Conservation (phyloP, 352 stramenopile genomes). For the Globisporangium nagaii region DNA sequence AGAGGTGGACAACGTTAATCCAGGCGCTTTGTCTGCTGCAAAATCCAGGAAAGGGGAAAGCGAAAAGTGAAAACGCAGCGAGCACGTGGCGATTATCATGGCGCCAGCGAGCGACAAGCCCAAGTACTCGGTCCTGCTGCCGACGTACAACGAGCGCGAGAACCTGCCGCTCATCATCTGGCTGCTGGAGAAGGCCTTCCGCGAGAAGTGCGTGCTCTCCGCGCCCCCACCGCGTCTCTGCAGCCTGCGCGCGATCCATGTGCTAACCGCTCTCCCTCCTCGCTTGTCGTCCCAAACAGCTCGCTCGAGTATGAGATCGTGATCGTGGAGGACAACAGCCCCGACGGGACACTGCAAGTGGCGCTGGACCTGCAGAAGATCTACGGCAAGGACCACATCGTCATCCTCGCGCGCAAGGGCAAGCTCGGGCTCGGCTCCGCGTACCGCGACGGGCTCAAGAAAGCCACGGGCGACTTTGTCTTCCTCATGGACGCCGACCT, state of each 20-base stretch:
- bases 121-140: constrained; percentile 95
- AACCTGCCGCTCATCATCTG: constrained; percentile 98
- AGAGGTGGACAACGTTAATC: too few relatives aligned
- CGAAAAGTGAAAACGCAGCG: neutral
- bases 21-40: neutral
- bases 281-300: constrained; percentile 38
- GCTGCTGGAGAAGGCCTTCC: constrained; percentile 94
- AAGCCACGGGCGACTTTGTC: constrained; percentile 90
- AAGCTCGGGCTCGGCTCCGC: constrained; percentile 96
- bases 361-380: constrained; percentile 88
- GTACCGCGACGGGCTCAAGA: constrained; percentile 95
- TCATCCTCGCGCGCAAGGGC: constrained; percentile 91
- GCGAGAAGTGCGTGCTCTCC: constrained; percentile 61
- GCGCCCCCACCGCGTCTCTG: constrained; percentile 2
- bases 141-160: constrained; percentile 98
- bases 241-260: neutral
- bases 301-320: constrained; percentile 94
- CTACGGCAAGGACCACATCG: constrained; percentile 89
- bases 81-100: neutral
- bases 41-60: neutral
- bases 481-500: constrained; percentile 99
- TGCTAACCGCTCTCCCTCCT: neutral
- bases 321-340: constrained; percentile 97
- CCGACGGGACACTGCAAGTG: constrained; percentile 95
- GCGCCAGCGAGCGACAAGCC: neutral